Evolutionary conservation across 257 asterid genomes (phyloP).

Genomic region (Fraxinus pennsylvanica): DNA sequence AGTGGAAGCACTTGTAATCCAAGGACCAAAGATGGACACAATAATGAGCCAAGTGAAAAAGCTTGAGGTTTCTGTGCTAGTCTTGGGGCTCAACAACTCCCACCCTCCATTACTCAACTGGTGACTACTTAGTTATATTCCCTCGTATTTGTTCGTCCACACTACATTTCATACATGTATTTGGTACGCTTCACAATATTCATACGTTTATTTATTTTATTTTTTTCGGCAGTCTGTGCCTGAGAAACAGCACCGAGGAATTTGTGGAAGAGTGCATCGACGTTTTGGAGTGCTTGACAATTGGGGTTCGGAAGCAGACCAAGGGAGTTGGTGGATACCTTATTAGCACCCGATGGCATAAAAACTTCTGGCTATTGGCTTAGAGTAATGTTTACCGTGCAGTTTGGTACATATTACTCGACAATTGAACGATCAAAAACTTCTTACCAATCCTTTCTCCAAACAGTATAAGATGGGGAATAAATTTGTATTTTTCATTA

Average conservation of each 20-base stretch:
- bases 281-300: slow-evolving; percentile 72
- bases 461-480: not conserved
- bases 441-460: not conserved
- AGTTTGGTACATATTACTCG: not conserved
- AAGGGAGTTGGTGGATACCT: slow-evolving; percentile 84
- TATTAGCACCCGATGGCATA: slow-evolving; percentile 92
- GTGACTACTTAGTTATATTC: slow-evolving; percentile 25
- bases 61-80: slow-evolving; percentile 85
- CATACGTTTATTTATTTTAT: slow-evolving; percentile 1
- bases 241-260: slow-evolving; percentile 56
- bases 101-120: slow-evolving; percentile 51
- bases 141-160: not conserved
- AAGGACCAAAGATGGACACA: slow-evolving; percentile 79
- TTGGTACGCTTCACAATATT: slow-evolving; percentile 10
- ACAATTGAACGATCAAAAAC: not conserved
- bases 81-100: slow-evolving; percentile 65
- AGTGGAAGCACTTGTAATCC: slow-evolving; percentile 80
- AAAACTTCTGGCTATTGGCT: slow-evolving; percentile 93
- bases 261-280: slow-evolving; percentile 77
- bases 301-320: slow-evolving; percentile 84
- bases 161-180: not conserved
- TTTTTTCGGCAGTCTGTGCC: slow-evolving; percentile 53
- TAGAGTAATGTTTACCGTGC: slow-evolving; percentile 13
- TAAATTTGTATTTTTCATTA: not conserved
- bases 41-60: slow-evolving; percentile 85